phyloP scores from a whole-genome alignment of 2,329 filamentous ascomycete species.

The Xylaria sp. region DNA sequence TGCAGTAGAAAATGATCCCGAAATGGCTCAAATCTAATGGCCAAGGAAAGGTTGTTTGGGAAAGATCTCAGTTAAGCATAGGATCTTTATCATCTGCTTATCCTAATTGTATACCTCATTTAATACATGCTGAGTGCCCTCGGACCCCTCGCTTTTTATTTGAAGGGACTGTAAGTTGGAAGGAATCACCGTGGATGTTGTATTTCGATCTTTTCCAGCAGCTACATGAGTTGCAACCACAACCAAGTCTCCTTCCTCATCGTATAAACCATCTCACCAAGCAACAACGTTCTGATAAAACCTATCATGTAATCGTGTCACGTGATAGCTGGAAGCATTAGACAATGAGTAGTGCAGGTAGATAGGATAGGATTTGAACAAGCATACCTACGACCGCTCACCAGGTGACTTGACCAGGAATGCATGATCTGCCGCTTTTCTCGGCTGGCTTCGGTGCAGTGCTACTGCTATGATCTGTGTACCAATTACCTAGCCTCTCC shows the following conservation, averaged over 20 bases:
- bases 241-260: not conserved
- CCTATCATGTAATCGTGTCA: not conserved
- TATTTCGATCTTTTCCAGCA: too few relatives aligned
- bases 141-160: not conserved
- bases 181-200: too few relatives aligned
- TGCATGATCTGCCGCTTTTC: not conserved
- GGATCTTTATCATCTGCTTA: not conserved
- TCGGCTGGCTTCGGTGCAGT: not conserved
- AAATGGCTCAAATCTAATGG: not conserved
- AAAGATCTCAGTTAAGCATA: not conserved
- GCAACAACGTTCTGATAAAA: not conserved
- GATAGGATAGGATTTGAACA: too few relatives aligned
- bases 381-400: too few relatives aligned
- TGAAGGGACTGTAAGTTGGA: too few relatives aligned
- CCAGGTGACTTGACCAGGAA: not conserved
- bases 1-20: not conserved
- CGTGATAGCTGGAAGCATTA: not conserved
- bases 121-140: not conserved
- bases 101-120: not conserved
- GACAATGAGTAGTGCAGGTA: too few relatives aligned
- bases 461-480: not conserved
- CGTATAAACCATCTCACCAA: not conserved
- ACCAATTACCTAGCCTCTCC: not conserved
- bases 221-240: too few relatives aligned
- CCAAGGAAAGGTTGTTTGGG: not conserved